phyloP scores from a whole-genome alignment of 2,329 filamentous ascomycete species.

The Diaporthe citri region DNA sequence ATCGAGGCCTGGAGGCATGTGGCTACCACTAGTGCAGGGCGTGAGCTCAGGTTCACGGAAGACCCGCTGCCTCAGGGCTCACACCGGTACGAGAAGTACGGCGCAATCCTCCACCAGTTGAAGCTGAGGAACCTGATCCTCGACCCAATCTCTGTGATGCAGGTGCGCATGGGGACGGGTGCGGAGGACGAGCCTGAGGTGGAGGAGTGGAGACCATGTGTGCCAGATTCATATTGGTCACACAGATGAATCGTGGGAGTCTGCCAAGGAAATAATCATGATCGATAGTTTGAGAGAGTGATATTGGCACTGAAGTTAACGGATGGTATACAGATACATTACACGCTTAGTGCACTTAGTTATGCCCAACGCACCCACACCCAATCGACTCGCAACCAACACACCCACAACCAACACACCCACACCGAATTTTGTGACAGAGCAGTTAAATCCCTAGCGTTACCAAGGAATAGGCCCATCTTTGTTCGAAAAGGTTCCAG shows the following conservation, averaged over 20 bases:
- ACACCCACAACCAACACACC: no score
- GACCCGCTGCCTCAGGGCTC: not conserved
- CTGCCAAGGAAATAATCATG: no score
- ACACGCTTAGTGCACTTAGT: no score
- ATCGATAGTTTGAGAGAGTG: no score
- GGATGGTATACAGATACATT: no score
- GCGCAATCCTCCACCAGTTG: not conserved
- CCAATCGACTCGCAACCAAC: no score
- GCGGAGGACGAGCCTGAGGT: not conserved
- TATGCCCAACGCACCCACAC: no score
- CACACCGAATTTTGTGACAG: no score
- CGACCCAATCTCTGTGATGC: constrained; percentile 3
- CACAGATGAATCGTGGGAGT: not conserved
- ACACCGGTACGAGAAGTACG: not conserved
- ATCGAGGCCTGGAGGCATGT: not conserved
- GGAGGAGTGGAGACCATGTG: not conserved
- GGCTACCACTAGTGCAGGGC: not conserved
- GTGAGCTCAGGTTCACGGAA: not conserved
- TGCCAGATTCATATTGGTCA: not conserved
- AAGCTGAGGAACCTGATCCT: constrained; percentile 4
- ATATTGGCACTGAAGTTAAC: no score
- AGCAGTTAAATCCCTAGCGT: no score
- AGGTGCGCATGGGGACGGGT: not conserved
- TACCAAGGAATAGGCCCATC: no score
- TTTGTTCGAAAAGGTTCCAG: no score